Evolutionary conservation across 2,329 filamentous ascomycete species (phyloP).

Genomic region (Neoascochyta sp.): DNA sequence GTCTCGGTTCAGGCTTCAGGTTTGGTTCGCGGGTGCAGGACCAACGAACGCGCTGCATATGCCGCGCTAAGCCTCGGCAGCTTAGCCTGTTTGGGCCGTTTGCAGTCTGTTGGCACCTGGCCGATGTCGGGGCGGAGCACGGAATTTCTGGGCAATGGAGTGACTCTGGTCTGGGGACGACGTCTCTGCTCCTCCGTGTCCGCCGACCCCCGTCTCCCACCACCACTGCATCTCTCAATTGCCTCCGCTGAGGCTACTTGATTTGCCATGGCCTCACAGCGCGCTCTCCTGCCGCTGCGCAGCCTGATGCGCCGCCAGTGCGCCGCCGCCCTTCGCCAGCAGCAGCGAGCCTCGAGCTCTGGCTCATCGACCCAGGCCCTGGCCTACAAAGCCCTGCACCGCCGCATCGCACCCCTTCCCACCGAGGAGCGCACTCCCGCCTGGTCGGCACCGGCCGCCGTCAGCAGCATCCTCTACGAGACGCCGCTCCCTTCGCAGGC

Average conservation of each 20-base stretch:
- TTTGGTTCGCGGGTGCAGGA: too few relatives aligned
- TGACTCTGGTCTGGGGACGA: too few relatives aligned
- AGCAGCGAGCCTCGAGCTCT: slow-evolving; percentile 41
- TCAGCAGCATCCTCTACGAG: slow-evolving; percentile 98
- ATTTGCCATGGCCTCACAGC: slow-evolving; percentile 42
- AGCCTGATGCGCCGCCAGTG: slow-evolving; percentile 28
- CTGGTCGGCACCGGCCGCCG: slow-evolving; percentile 86
- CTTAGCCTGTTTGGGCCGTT: slow-evolving; percentile 1
- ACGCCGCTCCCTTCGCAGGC: slow-evolving; percentile 78
- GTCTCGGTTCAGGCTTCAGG: slow-evolving; percentile 1
- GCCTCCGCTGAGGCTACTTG: slow-evolving; percentile 9
- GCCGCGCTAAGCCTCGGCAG: not conserved
- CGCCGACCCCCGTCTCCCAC: slow-evolving; percentile 1
- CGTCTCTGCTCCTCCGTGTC: too few relatives aligned
- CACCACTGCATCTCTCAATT: slow-evolving; percentile 15
- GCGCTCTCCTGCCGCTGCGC: slow-evolving; percentile 40
- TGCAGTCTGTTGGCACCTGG: slow-evolving; percentile 1
- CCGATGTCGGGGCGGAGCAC: slow-evolving; percentile 8
- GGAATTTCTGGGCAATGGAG: slow-evolving; percentile 6
- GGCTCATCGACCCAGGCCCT: slow-evolving; percentile 81
- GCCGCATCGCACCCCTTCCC: slow-evolving; percentile 80
- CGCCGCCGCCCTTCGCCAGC: slow-evolving; percentile 24
- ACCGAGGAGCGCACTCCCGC: slow-evolving; percentile 71
- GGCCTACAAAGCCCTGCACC: slow-evolving; percentile 94
- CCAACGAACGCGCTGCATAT: too few relatives aligned